These are phyloP conservation scores for Diplocarpon rosae DNA, from an alignment of 2,329 filamentous ascomycete species.

Conservation along the genomic window DNA sequence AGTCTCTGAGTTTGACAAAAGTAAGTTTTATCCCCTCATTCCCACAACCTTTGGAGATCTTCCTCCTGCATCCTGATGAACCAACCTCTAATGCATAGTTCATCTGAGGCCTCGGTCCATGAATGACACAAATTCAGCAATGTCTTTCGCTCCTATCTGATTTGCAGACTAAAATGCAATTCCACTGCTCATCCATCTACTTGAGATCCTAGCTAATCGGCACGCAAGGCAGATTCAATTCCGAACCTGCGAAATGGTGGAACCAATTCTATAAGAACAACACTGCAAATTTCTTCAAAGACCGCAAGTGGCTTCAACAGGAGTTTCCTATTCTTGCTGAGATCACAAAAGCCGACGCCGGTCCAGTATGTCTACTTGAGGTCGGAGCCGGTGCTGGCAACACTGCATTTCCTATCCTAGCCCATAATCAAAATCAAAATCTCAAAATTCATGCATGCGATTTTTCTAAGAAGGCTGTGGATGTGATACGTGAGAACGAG, in stretches of 20 bases:
- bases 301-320: slow-evolving; percentile 92
- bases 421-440: slow-evolving; percentile 69
- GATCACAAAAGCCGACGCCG: slow-evolving; percentile 60
- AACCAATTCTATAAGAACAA: slow-evolving; percentile 98
- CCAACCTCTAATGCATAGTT: slow-evolving; percentile 52
- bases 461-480: slow-evolving; percentile 89
- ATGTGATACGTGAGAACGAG: slow-evolving; percentile 76
- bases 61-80: slow-evolving; percentile 38
- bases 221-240: slow-evolving; percentile 65
- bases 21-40: slow-evolving; percentile 35
- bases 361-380: slow-evolving; percentile 65
- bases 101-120: slow-evolving; percentile 48
- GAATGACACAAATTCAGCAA: slow-evolving; percentile 46
- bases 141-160: slow-evolving; percentile 71
- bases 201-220: slow-evolving; percentile 30
- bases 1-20: slow-evolving; percentile 87
- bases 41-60: background rate
- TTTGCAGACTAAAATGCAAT: slow-evolving; percentile 17
- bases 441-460: slow-evolving; percentile 89
- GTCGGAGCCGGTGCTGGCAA: slow-evolving; percentile 94
- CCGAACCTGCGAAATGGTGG: slow-evolving; percentile 91
- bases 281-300: slow-evolving; percentile 95
- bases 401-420: slow-evolving; percentile 84
- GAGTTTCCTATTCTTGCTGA: slow-evolving; percentile 85
- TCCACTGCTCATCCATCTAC: slow-evolving; percentile 7